Base-by-base conservation (phyloP, 495 filamentous ascomycete genomes). In the Talaromyces adpressus region DNA sequence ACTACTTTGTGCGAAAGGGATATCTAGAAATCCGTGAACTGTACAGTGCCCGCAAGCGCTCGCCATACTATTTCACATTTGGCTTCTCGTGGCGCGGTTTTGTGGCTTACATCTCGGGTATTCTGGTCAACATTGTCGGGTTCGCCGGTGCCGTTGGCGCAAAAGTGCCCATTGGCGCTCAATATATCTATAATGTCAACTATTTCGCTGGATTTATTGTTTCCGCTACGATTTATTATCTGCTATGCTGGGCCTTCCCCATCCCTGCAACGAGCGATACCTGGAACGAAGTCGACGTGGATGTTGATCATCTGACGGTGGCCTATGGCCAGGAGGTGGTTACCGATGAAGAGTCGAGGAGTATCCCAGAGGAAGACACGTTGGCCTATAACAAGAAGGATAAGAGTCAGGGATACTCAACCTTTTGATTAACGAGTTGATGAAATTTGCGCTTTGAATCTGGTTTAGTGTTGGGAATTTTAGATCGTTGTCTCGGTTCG, bases 101-200 rank as follows among this genome's bases (percentile, higher is more conserved):
- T 69, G 81, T 79, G 4, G 90, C 93, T 0, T 97, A 96, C 72
- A 82, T 97, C 59, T 78, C 84, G 7, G 93, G 93, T 2, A 94
- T 97, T 68, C 71, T 96, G 2, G 87, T 95, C 84, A 97, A 96
- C 71, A 89, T 97, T 51, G 91, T 96, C 23, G 93, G 93, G 0
- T 97, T 97, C 65, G 92, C 85, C 1, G 92, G 91, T 1, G 91
- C 89, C 0, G 86, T 96, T 23, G 91, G 91, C 1, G 74, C 75
- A 4, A 79, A 87, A 1, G 92, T 94, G 0, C 85, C 85, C 20
- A 80, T 88, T 23, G 92, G 90, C 5, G 93, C 93, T 1, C 85
- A 85, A 11, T 95, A 95, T 70, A 86, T 97, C 63, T 97, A 95
- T 79, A 89, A 89, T 69, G 68, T 97, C 63, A 96, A 96, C 70